Evolutionary conservation across 2,329 filamentous ascomycete genomes (phyloP).

Genomic region (Coleophoma crateriformis): DNA sequence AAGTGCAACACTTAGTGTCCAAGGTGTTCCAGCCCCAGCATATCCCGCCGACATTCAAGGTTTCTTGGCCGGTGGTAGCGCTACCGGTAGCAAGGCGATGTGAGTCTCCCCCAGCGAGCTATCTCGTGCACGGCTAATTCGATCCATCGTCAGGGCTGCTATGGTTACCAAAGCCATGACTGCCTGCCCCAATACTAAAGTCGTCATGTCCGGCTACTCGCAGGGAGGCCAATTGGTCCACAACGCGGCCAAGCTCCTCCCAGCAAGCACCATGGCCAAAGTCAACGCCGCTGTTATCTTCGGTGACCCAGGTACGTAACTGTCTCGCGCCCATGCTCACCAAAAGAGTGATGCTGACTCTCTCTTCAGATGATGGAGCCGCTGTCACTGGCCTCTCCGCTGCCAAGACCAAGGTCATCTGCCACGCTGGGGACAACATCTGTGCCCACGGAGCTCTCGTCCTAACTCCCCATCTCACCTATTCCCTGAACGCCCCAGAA

Average conservation of each 20-base stretch:
- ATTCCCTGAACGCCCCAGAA: background rate
- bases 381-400: constrained; percentile 12
- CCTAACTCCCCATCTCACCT: constrained; percentile 12
- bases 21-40: constrained; percentile 45
- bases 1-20: constrained; percentile 38
- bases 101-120: background rate
- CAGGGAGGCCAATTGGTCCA: constrained; percentile 19
- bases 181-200: constrained; percentile 15
- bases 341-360: background rate
- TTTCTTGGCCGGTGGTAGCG: constrained; percentile 40
- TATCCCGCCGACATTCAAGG: constrained; percentile 32
- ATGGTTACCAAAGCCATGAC: constrained; percentile 8
- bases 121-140: background rate
- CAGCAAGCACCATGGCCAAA: constrained; percentile 6
- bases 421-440: constrained; percentile 18
- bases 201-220: constrained; percentile 19
- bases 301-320: constrained; percentile 13
- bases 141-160: background rate
- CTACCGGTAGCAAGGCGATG: constrained; percentile 36
- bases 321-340: background rate
- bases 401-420: constrained; percentile 16
- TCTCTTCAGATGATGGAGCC: constrained; percentile 8
- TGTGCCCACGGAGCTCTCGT: constrained; percentile 10
- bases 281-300: constrained; percentile 19
- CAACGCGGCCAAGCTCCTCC: constrained; percentile 16